Evolutionary conservation across 1,284 basidiomycete genomes (phyloP).

Genomic region (Apiotrichum gracile): DNA sequence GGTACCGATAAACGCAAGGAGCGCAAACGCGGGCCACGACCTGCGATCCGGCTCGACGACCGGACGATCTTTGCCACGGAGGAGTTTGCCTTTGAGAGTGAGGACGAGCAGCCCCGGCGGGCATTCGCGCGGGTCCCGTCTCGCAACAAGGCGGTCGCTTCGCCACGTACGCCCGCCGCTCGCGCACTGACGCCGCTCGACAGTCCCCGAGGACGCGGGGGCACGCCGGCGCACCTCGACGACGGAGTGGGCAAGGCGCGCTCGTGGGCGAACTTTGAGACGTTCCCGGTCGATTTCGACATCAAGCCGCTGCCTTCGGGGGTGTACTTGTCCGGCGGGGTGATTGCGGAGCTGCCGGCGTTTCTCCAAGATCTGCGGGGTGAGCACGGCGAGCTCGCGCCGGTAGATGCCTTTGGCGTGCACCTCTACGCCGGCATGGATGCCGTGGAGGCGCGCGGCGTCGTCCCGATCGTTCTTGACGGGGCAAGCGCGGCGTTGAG

Average conservation of each 20-base stretch:
- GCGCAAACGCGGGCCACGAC: conserved; percentile 12
- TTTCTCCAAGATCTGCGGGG: conserved; percentile 12
- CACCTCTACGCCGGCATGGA: conserved; percentile 21
- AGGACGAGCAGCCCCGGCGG: not conserved
- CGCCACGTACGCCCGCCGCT: no score
- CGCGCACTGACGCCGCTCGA: no score
- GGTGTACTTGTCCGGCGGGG: conserved; percentile 10
- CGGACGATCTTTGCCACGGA: conserved; percentile 35
- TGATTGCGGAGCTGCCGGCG: not conserved
- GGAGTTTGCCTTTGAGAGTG: conserved; percentile 37
- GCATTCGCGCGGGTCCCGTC: conserved; percentile 2
- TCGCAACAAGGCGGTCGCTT: no score
- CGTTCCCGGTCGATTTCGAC: conserved; percentile 43
- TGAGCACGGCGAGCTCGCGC: conserved; percentile 2
- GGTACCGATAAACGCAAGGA: not conserved
- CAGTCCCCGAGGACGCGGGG: no score
- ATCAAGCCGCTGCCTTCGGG: conserved; percentile 43
- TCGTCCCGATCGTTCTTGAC: conserved; percentile 29
- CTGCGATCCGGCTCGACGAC: conserved; percentile 39
- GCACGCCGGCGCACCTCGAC: conserved; percentile 19
- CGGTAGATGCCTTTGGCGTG: conserved; percentile 13
- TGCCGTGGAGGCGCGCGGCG: conserved; percentile 13
- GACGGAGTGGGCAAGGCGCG: conserved; percentile 37
- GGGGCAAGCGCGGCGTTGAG: conserved; percentile 12
- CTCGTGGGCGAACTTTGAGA: conserved; percentile 45